phyloP scores from a whole-genome alignment of 2,329 filamentous ascomycete genomes.

The Fusarium sp. region DNA sequence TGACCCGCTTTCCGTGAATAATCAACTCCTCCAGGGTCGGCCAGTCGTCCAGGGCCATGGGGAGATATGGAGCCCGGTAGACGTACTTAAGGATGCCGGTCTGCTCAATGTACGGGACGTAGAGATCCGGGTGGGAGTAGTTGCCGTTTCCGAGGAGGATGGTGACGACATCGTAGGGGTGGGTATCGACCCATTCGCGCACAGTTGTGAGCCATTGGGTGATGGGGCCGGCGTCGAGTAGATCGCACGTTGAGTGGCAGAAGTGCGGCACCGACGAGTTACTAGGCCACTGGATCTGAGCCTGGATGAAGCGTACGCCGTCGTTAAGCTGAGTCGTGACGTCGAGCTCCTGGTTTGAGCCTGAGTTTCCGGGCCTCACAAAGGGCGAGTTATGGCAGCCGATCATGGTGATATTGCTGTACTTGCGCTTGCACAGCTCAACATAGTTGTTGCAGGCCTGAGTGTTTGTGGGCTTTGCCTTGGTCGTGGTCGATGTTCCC shows the following conservation, averaged over 20 bases:
- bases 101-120: constrained; percentile 73
- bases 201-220: constrained; percentile 77
- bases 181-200: constrained; percentile 74
- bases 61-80: constrained; percentile 77
- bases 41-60: constrained; percentile 81
- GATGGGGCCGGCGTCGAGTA: constrained; percentile 84
- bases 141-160: constrained; percentile 88
- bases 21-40: constrained; percentile 85
- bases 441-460: constrained; percentile 82
- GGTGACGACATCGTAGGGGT: constrained; percentile 90
- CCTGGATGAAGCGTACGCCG: constrained; percentile 74
- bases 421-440: constrained; percentile 80
- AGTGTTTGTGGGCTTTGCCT: constrained; percentile 70
- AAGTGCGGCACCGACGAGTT: constrained; percentile 71
- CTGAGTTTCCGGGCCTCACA: constrained; percentile 74
- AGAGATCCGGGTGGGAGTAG: constrained; percentile 72
- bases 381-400: constrained; percentile 87
- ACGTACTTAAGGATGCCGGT: constrained; percentile 79
- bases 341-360: constrained; percentile 76
- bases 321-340: constrained; percentile 82
- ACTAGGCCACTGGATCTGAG: constrained; percentile 68
- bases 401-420: constrained; percentile 84
- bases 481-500: constrained; percentile 44
- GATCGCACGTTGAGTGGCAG: constrained; percentile 85
- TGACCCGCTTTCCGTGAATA: constrained; percentile 73